These are phyloP conservation scores for Arthroderma sp. DNA, from an alignment of 2,329 filamentous ascomycete genomes.

Conservation along the genomic window DNA sequence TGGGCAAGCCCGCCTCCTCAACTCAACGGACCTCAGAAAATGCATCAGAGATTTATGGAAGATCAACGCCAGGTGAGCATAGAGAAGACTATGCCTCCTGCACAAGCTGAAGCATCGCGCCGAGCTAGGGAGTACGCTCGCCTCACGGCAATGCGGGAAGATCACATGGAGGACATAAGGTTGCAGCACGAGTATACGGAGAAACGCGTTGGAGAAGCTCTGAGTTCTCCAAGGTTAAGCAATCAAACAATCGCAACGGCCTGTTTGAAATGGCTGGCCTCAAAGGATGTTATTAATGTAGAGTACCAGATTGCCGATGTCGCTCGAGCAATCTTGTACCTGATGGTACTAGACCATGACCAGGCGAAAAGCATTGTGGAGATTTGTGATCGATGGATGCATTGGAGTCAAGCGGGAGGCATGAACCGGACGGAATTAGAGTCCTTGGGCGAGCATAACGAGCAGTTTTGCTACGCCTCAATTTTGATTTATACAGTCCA, in stretches of 20 bases:
- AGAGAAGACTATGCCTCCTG: conserved; percentile 16
- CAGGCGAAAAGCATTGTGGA: conserved; percentile 13
- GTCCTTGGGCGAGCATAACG: conserved; percentile 13
- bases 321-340: conserved; percentile 16
- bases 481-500: conserved; percentile 15
- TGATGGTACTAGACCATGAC: conserved; percentile 15
- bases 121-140: conserved; percentile 12
- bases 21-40: conserved; percentile 8
- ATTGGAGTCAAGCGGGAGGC: conserved; percentile 16
- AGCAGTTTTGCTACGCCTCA: conserved; percentile 17
- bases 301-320: conserved; percentile 14
- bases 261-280: conserved; percentile 16
- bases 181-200: conserved; percentile 13
- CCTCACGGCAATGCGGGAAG: conserved; percentile 9
- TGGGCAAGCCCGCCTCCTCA: conserved; percentile 12
- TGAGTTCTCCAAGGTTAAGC: conserved; percentile 15
- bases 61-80: conserved; percentile 11
- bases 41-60: conserved; percentile 11
- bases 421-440: conserved; percentile 16
- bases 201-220: conserved; percentile 14
- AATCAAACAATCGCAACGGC: conserved; percentile 14
- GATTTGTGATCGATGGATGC: conserved; percentile 17
- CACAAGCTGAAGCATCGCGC: conserved; percentile 15
- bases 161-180: conserved; percentile 10
- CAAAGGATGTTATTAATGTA: conserved; percentile 13